These are phyloP conservation scores for Cercospora sp. DNA, from an alignment of 2,329 filamentous ascomycete genomes.

Conservation along the genomic window DNA sequence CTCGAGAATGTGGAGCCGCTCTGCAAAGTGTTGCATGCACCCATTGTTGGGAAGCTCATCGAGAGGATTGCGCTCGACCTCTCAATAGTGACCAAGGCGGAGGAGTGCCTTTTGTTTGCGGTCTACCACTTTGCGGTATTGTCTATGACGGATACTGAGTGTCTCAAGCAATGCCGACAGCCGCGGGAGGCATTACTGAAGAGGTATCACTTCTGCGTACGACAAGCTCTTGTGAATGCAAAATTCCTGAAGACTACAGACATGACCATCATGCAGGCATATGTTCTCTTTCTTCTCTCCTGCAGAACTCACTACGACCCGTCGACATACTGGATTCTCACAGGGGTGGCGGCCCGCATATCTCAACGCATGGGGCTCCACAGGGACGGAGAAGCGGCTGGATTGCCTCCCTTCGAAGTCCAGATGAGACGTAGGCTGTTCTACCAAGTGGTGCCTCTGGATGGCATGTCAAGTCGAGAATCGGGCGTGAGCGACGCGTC, in stretches of 20 bases:
- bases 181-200: conserved; percentile 40
- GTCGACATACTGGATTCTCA: conserved; percentile 63
- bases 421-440: conserved; percentile 63
- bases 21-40: conserved; percentile 68
- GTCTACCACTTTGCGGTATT: conserved; percentile 61
- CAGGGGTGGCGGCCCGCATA: conserved; percentile 48
- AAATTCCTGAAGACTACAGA: conserved; percentile 67
- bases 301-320: conserved; percentile 46
- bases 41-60: conserved; percentile 54
- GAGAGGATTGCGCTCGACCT: conserved; percentile 44
- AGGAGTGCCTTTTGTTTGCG: conserved; percentile 60
- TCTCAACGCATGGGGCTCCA: conserved; percentile 11
- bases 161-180: conserved; percentile 49
- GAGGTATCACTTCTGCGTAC: conserved; percentile 49
- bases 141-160: conserved; percentile 51
- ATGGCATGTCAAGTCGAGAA: conserved; percentile 41
- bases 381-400: conserved; percentile 55
- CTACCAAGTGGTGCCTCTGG: conserved; percentile 63
- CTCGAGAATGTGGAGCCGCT: conserved; percentile 71
- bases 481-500: conserved; percentile 35
- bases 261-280: conserved; percentile 65
- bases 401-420: conserved; percentile 56
- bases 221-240: conserved; percentile 66
- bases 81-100: conserved; percentile 58
- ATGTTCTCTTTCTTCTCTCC: conserved; percentile 59